Conservation (phyloP, 148 eudicot species). For the Talinum fruticosum region DNA sequence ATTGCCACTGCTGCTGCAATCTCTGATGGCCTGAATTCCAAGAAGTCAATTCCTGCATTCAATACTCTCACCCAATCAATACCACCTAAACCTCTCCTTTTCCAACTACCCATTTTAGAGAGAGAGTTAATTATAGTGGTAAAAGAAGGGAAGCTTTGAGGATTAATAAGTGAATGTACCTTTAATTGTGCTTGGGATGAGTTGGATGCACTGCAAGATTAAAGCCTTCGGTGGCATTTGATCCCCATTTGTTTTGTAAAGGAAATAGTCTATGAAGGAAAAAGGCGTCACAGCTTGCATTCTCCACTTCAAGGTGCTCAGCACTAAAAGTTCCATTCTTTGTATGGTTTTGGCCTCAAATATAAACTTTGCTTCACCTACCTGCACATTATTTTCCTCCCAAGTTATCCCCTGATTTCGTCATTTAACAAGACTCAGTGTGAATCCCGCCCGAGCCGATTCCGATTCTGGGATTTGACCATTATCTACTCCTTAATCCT, state of each 20-base stretch:
- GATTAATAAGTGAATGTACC: constrained; percentile 32
- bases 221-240: constrained; percentile 39
- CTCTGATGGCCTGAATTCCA: constrained; percentile 92
- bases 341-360: constrained; percentile 68
- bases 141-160: background rate
- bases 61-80: constrained; percentile 40
- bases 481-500: no score
- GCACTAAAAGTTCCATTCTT: constrained; percentile 73
- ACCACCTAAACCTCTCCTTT: constrained; percentile 17
- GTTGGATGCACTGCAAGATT: constrained; percentile 42
- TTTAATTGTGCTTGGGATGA: constrained; percentile 51
- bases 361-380: constrained; percentile 46
- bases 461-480: no score
- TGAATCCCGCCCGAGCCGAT: no score
- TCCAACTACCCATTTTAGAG: constrained; percentile 14
- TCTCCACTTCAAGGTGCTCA: constrained; percentile 83
- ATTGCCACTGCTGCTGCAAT: constrained; percentile 94
- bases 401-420: no score
- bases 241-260: constrained; percentile 49
- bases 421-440: no score
- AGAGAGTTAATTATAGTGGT: background rate
- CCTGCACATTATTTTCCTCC: constrained; percentile 32
- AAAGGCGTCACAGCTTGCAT: constrained; percentile 80
- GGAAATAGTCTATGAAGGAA: constrained; percentile 61
- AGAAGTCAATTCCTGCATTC: constrained; percentile 73